Evolutionary conservation across 2,329 filamentous ascomycete genomes (phyloP).

Genomic region (Metarhizium humberi): DNA sequence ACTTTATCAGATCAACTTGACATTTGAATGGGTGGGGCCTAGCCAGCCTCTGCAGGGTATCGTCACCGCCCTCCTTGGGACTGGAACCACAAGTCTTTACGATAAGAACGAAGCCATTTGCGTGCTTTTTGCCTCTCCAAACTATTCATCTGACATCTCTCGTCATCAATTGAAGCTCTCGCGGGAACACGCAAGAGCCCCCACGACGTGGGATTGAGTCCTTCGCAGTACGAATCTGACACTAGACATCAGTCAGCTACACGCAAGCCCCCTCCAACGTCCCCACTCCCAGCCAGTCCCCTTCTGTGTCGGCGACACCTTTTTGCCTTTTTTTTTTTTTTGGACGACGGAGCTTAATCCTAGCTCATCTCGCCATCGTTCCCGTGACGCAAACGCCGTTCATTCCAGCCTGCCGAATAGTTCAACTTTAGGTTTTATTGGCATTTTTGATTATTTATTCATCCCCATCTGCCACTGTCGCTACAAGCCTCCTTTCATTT

Average conservation of each 20-base stretch:
- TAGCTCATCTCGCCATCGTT: constrained; percentile 1
- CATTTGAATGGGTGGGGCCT: not conserved
- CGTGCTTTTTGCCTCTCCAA: not conserved
- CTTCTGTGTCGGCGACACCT: constrained; percentile 2
- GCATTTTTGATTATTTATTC: not conserved
- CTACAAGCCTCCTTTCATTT: too few species aligned
- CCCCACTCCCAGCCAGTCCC: not conserved
- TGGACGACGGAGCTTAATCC: not conserved
- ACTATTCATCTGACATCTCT: not conserved
- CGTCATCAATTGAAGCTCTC: not conserved
- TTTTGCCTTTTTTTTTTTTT: not conserved
- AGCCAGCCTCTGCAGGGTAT: not conserved
- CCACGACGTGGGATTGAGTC: not conserved
- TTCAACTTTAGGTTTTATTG: too few species aligned
- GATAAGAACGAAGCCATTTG: not conserved
- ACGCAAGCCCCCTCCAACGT: not conserved
- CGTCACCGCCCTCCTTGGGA: not conserved
- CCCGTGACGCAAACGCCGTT: not conserved
- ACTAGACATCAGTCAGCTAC: not conserved
- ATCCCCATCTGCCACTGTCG: not conserved
- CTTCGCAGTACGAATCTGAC: not conserved
- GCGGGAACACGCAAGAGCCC: not conserved
- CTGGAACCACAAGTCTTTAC: not conserved
- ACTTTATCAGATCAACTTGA: too few species aligned
- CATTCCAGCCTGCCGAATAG: not conserved